phyloP scores from a whole-genome alignment of 257 asterid genomes.

The Buddleja alternifolia region DNA sequence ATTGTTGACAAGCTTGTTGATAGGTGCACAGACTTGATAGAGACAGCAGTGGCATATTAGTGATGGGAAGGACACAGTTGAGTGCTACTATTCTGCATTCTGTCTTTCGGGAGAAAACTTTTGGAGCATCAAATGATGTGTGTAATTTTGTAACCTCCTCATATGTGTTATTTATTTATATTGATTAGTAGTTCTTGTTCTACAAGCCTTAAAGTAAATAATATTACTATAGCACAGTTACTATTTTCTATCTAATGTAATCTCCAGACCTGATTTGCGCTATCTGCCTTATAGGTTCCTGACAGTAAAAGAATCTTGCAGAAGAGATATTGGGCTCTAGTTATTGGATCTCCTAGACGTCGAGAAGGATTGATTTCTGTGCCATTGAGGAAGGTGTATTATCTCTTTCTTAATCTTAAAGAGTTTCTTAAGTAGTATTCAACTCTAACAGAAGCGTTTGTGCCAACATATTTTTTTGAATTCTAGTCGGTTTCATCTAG shows the following conservation, averaged over 20 bases:
- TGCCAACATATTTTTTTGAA: no score
- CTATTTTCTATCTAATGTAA: conserved; percentile 17
- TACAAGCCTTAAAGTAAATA: conserved; percentile 6
- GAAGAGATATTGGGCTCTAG: conserved; percentile 91
- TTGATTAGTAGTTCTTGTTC: conserved; percentile 13
- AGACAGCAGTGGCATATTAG: conserved; percentile 92
- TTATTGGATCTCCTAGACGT: conserved; percentile 88
- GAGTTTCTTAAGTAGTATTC: not conserved
- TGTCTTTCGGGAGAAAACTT: conserved; percentile 87
- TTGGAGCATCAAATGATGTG: conserved; percentile 62
- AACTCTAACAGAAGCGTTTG: not conserved
- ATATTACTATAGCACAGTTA: not conserved
- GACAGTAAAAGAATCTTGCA: conserved; percentile 52
- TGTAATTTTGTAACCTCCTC: conserved; percentile 22
- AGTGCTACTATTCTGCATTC: conserved; percentile 86
- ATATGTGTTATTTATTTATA: not conserved
- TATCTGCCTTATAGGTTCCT: conserved; percentile 45
- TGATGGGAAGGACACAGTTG: conserved; percentile 92
- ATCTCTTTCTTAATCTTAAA: conserved; percentile 13
- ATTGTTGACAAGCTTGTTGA: conserved; percentile 49
- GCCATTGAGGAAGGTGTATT: conserved; percentile 77
- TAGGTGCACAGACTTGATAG: conserved; percentile 98
- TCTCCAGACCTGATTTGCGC: conserved; percentile 13
- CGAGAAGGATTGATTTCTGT: conserved; percentile 64
- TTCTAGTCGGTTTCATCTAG: no score